These are phyloP conservation scores for Saraca asoca DNA, from an alignment of 331 rosid species.

Conservation along the genomic window DNA sequence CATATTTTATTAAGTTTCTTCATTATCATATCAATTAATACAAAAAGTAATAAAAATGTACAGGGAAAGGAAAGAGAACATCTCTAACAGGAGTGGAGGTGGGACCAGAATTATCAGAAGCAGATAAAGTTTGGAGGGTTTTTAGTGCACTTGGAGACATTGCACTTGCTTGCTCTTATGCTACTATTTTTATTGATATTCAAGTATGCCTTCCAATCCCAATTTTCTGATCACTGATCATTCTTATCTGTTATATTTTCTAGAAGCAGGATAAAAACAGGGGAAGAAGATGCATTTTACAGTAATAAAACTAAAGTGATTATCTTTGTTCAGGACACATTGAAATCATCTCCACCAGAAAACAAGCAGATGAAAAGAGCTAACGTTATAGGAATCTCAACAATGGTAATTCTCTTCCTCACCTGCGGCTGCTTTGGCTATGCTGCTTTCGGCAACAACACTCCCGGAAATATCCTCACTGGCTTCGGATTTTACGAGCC, in stretches of 20 bases:
- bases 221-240: no score
- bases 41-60: neutral
- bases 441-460: slow-evolving; percentile 63
- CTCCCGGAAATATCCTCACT: slow-evolving; percentile 68
- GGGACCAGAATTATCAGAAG: slow-evolving; percentile 40
- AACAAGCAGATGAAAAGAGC: slow-evolving; percentile 67
- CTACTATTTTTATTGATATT: slow-evolving; percentile 53
- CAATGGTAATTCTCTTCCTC: slow-evolving; percentile 50
- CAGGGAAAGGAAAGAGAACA: slow-evolving; percentile 52
- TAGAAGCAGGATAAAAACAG: no score
- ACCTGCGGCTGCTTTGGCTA: slow-evolving; percentile 58
- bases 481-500: slow-evolving; percentile 63
- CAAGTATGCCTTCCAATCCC: slow-evolving; percentile 35
- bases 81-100: slow-evolving; percentile 35
- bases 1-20: no score
- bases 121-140: slow-evolving; percentile 58
- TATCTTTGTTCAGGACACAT: slow-evolving; percentile 50
- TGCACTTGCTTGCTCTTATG: slow-evolving; percentile 66
- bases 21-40: no score
- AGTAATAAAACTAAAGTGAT: neutral
- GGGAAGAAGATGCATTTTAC: no score
- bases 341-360: slow-evolving; percentile 61
- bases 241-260: neutral
- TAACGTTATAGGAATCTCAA: slow-evolving; percentile 43
- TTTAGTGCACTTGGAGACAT: slow-evolving; percentile 67